Evolutionary conservation across 1,284 basidiomycete species (phyloP), one percentile per base, ranked within the genome.

Genomic region (Trametes hirsuta): DNA sequence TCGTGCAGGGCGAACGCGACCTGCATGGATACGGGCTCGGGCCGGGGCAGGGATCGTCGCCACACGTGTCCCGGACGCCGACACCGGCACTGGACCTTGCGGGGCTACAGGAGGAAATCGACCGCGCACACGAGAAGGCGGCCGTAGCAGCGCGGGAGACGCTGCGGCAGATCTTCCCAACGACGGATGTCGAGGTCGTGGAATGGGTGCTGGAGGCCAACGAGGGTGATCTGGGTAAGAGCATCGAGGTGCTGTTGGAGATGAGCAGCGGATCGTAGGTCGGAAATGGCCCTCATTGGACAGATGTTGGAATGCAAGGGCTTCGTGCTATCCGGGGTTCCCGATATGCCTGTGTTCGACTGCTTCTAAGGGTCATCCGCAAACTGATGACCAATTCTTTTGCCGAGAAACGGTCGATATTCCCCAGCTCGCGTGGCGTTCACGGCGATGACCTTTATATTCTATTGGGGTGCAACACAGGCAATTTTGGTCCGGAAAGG

Each of bases 141-240:
- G 82, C 83, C 24, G 81, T 78, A 15, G 88, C 88, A 12, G 81
- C 88, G 48, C 76, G 78, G 58, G 85, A 87, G 67, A 96, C 94
- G 22, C 76, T 96, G 62, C 76, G 83, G 61, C 93, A 95, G 76
- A 95, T 96, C 64, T 97, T 97, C 82, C 94, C 94, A 0, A 75
- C 74, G 6, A 79, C 91, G 65, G 94, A 96, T 69, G 72, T 75
- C 52, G 95, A 95, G 74, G 84, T 97, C 37, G 81, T 94, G 49
- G 91, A 94, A 65, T 89, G 85, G 81, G 93, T 97, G 37, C 76
- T 97, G 57, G 90, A 96, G 70, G 90, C 90, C 41, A 94, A 94
- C 67, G 85, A 84, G n/a, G 91, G 91, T 25, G 94, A 97, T 76
- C 72, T 97, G 59, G 95, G 93, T 55, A 84, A 85, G 80, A 94